phyloP scores from a whole-genome alignment of 441 rosid species.

The Bruguiera hainesii region DNA sequence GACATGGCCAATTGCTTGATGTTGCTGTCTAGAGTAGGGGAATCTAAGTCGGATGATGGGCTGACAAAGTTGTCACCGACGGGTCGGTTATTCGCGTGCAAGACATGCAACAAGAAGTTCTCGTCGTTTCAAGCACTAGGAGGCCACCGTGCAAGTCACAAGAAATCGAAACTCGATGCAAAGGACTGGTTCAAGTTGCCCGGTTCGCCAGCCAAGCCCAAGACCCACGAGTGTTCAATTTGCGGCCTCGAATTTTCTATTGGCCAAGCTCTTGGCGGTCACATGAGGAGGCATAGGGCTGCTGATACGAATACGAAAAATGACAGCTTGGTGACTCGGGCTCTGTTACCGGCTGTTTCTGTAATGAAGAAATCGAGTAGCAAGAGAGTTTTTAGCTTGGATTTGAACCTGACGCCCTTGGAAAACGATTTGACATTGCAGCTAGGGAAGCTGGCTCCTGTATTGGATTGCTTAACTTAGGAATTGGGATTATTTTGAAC shows the following conservation, averaged over 20 bases:
- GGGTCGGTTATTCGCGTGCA: slow-evolving; percentile 62
- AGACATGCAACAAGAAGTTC: slow-evolving; percentile 68
- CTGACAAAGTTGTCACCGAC: neutral
- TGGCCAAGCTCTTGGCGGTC: slow-evolving; percentile 96
- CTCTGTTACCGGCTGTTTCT: slow-evolving; percentile 35
- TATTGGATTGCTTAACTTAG: slow-evolving; percentile 17
- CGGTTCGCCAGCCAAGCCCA: slow-evolving; percentile 29
- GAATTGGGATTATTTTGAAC: neutral
- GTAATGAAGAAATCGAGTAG: slow-evolving; percentile 61
- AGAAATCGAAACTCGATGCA: slow-evolving; percentile 42
- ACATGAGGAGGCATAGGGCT: slow-evolving; percentile 82
- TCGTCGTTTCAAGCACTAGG: slow-evolving; percentile 90
- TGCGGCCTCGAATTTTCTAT: slow-evolving; percentile 82
- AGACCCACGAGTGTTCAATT: slow-evolving; percentile 77
- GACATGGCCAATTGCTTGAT: slow-evolving; percentile 68
- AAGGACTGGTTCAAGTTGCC: slow-evolving; percentile 23
- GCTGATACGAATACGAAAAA: neutral
- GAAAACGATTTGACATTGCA: slow-evolving; percentile 62
- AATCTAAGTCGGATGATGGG: slow-evolving; percentile 9
- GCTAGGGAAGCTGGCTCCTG: slow-evolving; percentile 33
- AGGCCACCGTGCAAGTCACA: slow-evolving; percentile 96
- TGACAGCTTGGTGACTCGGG: slow-evolving; percentile 24
- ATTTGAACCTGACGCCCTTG: slow-evolving; percentile 55
- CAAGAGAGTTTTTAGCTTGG: slow-evolving; percentile 54
- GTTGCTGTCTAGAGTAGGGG: slow-evolving; percentile 65